Evolutionary conservation across 2,329 filamentous ascomycete species (phyloP).

Genomic region (Ceratocystis alfenasii): DNA sequence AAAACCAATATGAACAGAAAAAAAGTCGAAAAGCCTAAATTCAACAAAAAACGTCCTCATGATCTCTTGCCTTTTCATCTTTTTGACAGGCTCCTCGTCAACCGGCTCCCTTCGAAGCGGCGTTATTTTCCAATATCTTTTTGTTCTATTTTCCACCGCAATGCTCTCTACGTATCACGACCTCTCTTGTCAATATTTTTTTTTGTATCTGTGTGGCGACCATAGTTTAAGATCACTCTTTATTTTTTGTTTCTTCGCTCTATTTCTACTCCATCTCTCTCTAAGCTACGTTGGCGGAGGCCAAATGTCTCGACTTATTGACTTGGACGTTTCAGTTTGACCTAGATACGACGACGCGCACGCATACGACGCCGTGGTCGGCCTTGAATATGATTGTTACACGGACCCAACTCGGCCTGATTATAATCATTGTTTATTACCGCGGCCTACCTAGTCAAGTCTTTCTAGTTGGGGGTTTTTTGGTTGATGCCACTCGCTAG

Average conservation of each 20-base stretch:
- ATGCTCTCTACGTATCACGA: neutral
- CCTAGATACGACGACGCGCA: too few relatives aligned
- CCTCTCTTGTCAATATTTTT: neutral
- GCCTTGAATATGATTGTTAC: too few relatives aligned
- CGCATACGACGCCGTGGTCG: too few relatives aligned
- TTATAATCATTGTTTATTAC: too few relatives aligned
- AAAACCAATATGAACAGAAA: slow-evolving; percentile 19
- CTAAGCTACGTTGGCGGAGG: too few relatives aligned
- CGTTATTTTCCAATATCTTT: neutral
- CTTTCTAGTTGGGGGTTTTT: too few relatives aligned
- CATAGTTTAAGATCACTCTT: too few relatives aligned
- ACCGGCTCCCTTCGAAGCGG: neutral
- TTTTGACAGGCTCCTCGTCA: neutral
- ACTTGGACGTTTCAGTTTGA: too few relatives aligned
- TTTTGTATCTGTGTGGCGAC: neutral
- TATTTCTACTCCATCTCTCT: neutral
- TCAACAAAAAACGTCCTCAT: slow-evolving; percentile 13
- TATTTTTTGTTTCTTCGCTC: neutral
- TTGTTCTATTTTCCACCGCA: neutral
- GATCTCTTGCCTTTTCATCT: neutral
- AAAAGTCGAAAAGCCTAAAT: neutral
- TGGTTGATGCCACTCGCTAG: too few relatives aligned
- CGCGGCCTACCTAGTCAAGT: too few relatives aligned
- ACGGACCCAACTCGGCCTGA: too few relatives aligned
- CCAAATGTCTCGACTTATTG: too few relatives aligned